phyloP scores from a whole-genome alignment of 768 basidiomycete genomes.

The Cystobasidium ongulense region DNA sequence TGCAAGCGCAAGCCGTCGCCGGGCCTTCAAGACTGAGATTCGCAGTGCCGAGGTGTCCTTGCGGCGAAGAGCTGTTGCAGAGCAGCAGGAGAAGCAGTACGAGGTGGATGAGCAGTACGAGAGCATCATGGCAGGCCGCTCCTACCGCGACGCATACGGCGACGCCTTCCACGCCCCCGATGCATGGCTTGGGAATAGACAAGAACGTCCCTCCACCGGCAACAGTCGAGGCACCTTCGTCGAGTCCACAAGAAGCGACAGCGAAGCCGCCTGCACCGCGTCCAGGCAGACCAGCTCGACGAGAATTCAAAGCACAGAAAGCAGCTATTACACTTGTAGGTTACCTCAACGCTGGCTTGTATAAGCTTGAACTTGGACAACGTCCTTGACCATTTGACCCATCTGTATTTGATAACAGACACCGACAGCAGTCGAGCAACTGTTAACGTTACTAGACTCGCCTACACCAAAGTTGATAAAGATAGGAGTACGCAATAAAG shows the following conservation, averaged over 20 bases:
- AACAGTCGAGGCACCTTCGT: neutral
- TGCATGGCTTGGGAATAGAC: neutral
- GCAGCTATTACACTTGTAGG: conserved; percentile 47
- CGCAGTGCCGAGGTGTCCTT: conserved; percentile 9
- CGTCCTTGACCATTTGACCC: neutral
- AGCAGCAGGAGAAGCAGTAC: neutral
- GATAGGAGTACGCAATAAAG: conserved; percentile 92
- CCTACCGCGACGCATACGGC: neutral
- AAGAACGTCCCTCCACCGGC: neutral
- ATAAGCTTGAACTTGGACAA: too few relatives aligned
- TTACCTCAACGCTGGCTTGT: neutral
- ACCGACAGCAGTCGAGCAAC: conserved; percentile 62
- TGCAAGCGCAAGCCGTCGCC: neutral
- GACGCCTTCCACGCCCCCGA: neutral
- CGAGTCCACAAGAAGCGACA: neutral
- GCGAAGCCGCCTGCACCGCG: neutral
- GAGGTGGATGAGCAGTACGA: neutral
- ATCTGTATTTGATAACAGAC: conserved; percentile 52
- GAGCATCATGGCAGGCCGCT: neutral
- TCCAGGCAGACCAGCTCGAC: neutral
- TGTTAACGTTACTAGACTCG: conserved; percentile 57
- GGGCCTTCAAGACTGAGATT: conserved; percentile 4
- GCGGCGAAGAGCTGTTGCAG: neutral
- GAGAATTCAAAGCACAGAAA: conserved; percentile 43
- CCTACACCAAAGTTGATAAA: conserved; percentile 87